Conservation (phyloP, 1,139 yeast genomes). For the Yamadazyma friedrichii region DNA sequence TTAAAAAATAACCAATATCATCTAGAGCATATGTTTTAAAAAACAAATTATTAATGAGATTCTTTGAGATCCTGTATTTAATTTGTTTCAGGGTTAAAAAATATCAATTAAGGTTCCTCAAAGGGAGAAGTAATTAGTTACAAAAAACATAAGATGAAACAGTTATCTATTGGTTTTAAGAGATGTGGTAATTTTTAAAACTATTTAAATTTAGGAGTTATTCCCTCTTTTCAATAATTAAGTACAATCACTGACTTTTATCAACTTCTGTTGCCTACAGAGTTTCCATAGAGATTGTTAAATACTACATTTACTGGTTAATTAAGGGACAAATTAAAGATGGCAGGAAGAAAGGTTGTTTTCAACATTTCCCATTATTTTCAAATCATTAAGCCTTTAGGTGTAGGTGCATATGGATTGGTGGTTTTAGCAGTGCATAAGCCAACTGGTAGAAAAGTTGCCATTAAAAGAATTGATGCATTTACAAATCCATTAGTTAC, state of each 20-base stretch:
- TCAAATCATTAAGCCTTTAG: slow-evolving; percentile 40
- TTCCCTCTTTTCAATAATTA: too few species aligned
- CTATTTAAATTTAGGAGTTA: background rate
- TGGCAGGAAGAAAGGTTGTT: slow-evolving; percentile 17
- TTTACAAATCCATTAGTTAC: slow-evolving; percentile 37
- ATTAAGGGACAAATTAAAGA: too few species aligned
- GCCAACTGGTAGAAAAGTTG: slow-evolving; percentile 39
- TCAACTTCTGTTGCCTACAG: too few species aligned
- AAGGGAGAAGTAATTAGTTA: slow-evolving; percentile 1
- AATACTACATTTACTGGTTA: too few species aligned
- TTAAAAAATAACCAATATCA: too few species aligned
- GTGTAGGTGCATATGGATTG: slow-evolving; percentile 43
- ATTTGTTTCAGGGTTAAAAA: background rate
- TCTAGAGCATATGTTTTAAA: too few species aligned
- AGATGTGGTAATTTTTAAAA: slow-evolving; percentile 6
- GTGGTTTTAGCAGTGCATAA: slow-evolving; percentile 42
- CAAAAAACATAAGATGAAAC: slow-evolving; percentile 4
- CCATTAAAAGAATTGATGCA: slow-evolving; percentile 44
- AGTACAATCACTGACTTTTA: too few species aligned
- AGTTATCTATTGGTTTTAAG: background rate
- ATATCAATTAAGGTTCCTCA: background rate
- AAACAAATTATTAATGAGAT: too few species aligned
- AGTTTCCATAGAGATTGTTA: too few species aligned
- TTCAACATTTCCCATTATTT: slow-evolving; percentile 34
- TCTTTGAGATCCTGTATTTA: background rate